Evolutionary conservation across 1,284 basidiomycete species (phyloP).

Genomic region (Apiotrichum sp.): DNA sequence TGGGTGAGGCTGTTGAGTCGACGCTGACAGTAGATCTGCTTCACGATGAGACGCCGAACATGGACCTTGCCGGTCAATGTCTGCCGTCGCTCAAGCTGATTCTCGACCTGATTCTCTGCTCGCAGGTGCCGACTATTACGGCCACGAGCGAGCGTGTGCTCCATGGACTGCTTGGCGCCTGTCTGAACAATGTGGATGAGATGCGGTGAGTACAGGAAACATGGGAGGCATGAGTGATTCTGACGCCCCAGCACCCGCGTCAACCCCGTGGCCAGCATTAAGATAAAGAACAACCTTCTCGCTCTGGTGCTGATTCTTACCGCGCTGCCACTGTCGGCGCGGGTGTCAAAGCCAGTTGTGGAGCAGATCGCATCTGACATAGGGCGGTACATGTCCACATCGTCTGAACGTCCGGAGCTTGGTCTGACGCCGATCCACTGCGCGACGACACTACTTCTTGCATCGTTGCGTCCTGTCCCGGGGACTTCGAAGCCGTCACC

Average conservation of each 20-base stretch:
- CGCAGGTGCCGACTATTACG: slow-evolving; percentile 30
- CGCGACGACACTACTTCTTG: slow-evolving; percentile 68
- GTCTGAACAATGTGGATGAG: slow-evolving; percentile 79
- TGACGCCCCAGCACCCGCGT: slow-evolving; percentile 60
- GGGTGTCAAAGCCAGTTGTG: slow-evolving; percentile 66
- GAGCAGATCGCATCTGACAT: slow-evolving; percentile 82
- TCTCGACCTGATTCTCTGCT: slow-evolving; percentile 52
- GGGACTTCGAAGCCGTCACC: slow-evolving; percentile 31
- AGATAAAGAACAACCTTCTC: slow-evolving; percentile 85
- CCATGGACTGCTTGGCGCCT: slow-evolving; percentile 79
- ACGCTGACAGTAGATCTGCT: slow-evolving; percentile 59
- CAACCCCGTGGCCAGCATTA: slow-evolving; percentile 68
- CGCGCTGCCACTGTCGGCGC: slow-evolving; percentile 61
- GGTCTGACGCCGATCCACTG: slow-evolving; percentile 85
- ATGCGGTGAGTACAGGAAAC: slow-evolving; percentile 73
- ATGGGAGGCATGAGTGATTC: too few species aligned
- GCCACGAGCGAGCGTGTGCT: slow-evolving; percentile 53
- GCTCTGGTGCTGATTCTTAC: slow-evolving; percentile 81
- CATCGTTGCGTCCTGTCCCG: slow-evolving; percentile 42
- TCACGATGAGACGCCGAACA: slow-evolving; percentile 70
- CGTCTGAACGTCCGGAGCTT: slow-evolving; percentile 59
- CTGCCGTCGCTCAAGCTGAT: slow-evolving; percentile 70
- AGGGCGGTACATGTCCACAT: slow-evolving; percentile 57
- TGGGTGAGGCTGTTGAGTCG: background rate
- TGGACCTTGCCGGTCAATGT: slow-evolving; percentile 71